These are phyloP conservation scores for Pulveroboletus ravenelii DNA, from an alignment of 768 basidiomycete genomes.

Conservation along the genomic window DNA sequence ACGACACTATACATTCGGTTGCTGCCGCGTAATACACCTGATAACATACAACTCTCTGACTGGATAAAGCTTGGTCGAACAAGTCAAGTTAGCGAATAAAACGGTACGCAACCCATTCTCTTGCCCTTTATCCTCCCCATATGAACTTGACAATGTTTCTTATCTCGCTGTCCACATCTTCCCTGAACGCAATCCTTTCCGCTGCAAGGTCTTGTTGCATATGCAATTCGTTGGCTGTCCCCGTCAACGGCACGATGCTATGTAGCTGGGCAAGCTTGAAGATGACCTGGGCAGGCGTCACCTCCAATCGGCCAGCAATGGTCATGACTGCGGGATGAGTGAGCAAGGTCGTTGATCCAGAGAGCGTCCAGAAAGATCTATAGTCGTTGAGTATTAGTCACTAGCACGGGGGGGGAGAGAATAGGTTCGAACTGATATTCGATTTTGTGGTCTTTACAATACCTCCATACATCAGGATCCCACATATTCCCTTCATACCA, in stretches of 20 bases:
- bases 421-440: constrained; percentile 60
- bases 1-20: background rate
- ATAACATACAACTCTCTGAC: constrained; percentile 5
- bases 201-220: constrained; percentile 62
- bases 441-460: constrained; percentile 59
- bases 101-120: background rate
- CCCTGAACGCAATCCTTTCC: constrained; percentile 33
- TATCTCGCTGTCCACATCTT: constrained; percentile 25
- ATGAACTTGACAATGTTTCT: constrained; percentile 27
- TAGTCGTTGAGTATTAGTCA: background rate
- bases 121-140: constrained; percentile 20
- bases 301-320: constrained; percentile 42
- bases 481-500: constrained; percentile 82
- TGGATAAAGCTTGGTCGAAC: background rate
- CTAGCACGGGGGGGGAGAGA: background rate
- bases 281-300: constrained; percentile 62
- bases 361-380: constrained; percentile 86
- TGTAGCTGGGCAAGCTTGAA: constrained; percentile 65
- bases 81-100: background rate
- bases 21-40: constrained; percentile 1
- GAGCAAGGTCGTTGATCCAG: constrained; percentile 67
- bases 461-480: constrained; percentile 60
- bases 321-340: constrained; percentile 40
- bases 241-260: constrained; percentile 69
- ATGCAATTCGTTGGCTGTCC: constrained; percentile 63